These are phyloP conservation scores for Aspergillus avenaceus DNA, from an alignment of 495 filamentous ascomycete genomes.

Conservation along the genomic window DNA sequence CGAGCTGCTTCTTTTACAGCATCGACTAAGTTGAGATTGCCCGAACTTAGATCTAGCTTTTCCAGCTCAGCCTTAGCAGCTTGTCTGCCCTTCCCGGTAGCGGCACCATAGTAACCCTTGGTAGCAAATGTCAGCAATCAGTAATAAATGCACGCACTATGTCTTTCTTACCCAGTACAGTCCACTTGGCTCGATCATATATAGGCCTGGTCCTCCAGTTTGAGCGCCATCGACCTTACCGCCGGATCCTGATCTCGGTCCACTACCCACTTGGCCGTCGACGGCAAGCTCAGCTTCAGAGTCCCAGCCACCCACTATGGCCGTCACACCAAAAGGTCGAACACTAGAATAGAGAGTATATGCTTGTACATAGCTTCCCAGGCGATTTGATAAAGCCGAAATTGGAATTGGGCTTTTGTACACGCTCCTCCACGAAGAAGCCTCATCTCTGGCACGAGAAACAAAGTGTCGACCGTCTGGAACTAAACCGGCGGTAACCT, in stretches of 20 bases:
- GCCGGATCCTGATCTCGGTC: constrained; percentile 71
- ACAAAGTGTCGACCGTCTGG: constrained; percentile 95
- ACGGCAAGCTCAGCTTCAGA: constrained; percentile 71
- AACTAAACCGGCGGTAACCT: constrained; percentile 91
- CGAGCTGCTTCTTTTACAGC: constrained; percentile 94
- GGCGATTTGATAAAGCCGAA: constrained; percentile 77
- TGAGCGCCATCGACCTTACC: constrained; percentile 71
- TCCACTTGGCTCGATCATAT: constrained; percentile 98
- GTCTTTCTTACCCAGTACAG: constrained; percentile 72
- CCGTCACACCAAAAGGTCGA: constrained; percentile 91
- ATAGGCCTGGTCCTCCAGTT: constrained; percentile 84
- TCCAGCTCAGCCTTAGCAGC: constrained; percentile 96
- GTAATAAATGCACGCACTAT: neutral
- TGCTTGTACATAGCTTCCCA: constrained; percentile 93
- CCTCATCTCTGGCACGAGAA: constrained; percentile 90
- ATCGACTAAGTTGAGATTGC: constrained; percentile 71
- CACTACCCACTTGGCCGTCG: constrained; percentile 81
- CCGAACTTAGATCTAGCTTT: constrained; percentile 84
- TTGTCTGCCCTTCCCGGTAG: constrained; percentile 93
- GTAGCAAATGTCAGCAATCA: constrained; percentile 11
- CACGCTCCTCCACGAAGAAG: constrained; percentile 75
- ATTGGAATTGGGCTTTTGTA: constrained; percentile 92
- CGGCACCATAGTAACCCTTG: constrained; percentile 93
- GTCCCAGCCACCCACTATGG: constrained; percentile 93
- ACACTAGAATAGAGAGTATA: constrained; percentile 97